Evolutionary conservation across 805 yeast genomes (phyloP).

Genomic region (Ogataea neopini): DNA sequence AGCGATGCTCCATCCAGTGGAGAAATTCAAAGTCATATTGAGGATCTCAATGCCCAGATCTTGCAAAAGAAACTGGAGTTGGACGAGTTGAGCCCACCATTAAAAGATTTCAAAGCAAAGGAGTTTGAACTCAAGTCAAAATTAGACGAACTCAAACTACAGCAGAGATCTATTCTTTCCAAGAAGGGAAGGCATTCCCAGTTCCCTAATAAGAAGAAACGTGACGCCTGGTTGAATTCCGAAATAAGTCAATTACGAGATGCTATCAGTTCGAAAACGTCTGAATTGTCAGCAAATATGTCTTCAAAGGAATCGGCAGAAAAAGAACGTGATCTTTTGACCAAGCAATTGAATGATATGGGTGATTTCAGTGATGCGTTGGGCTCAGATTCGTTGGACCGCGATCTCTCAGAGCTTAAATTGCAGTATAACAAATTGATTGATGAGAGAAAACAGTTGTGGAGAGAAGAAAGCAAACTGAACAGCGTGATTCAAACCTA

Average conservation of each 20-base stretch:
- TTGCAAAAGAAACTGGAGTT: conserved; percentile 40
- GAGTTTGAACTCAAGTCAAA: conserved; percentile 46
- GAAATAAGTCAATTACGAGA: conserved; percentile 46
- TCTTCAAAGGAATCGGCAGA: conserved; percentile 29
- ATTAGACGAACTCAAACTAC: conserved; percentile 43
- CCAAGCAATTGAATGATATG: conserved; percentile 17
- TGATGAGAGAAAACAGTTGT: conserved; percentile 68
- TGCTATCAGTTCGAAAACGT: conserved; percentile 16
- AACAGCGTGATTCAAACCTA: conserved; percentile 58
- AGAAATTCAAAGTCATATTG: conserved; percentile 23
- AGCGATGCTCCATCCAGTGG: conserved; percentile 34
- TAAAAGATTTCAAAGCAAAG: conserved; percentile 38
- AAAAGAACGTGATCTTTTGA: conserved; percentile 39
- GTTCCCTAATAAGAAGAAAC: conserved; percentile 54
- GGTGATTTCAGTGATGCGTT: conserved; percentile 11
- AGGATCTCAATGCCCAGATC: conserved; percentile 32
- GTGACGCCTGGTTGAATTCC: conserved; percentile 64
- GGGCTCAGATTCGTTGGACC: conserved; percentile 35
- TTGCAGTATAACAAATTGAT: conserved; percentile 44
- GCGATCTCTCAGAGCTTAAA: conserved; percentile 37
- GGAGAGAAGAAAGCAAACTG: conserved; percentile 77
- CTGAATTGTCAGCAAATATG: conserved; percentile 8
- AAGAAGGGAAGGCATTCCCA: conserved; percentile 71
- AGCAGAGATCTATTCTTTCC: conserved; percentile 60
- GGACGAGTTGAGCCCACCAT: conserved; percentile 40